A percentile compares a stretch with the other conserved stretches of the same genome.
Conservation (phyloP, 768 basidiomycete genomes). For the Kwoniella newhampshirensis region DNA sequence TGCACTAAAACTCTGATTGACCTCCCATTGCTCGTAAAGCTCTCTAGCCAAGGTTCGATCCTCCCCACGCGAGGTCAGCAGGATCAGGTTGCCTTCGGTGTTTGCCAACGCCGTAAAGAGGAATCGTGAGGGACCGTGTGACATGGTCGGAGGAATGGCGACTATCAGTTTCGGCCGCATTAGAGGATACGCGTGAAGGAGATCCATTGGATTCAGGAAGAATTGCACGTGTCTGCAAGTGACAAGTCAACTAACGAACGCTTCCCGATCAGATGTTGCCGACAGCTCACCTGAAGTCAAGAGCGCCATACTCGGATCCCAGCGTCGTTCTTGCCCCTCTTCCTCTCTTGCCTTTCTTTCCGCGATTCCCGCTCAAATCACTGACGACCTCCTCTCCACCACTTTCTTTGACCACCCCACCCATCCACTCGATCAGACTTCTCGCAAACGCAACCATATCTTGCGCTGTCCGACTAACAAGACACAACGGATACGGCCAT, state of each 20-base stretch:
- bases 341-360: conserved; percentile 58
- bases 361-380: conserved; percentile 9
- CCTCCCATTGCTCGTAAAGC: conserved; percentile 84
- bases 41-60: conserved; percentile 74
- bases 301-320: conserved; percentile 74
- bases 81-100: conserved; percentile 77
- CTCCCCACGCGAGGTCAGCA: conserved; percentile 77
- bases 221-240: conserved; percentile 78
- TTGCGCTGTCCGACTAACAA: conserved; percentile 83
- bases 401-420: conserved; percentile 88
- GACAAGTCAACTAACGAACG: background rate
- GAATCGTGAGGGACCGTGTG: conserved; percentile 83
- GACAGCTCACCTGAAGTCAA: conserved; percentile 85
- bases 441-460: conserved; percentile 93
- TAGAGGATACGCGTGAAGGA: conserved; percentile 77
- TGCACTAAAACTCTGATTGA: conserved; percentile 70
- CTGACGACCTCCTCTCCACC: conserved; percentile 75
- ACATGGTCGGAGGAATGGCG: conserved; percentile 86
- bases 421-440: conserved; percentile 99
- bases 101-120: conserved; percentile 84
- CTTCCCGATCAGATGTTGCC: background rate
- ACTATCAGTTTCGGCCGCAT: conserved; percentile 90
- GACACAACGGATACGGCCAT: conserved; percentile 71
- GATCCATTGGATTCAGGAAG: conserved; percentile 76
- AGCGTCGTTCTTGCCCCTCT: conserved; percentile 58